A percentile compares a stretch with the other conserved stretches of the same genome.
Evolutionary conservation across 2,329 filamentous ascomycete genomes (phyloP).

Genomic region (Apiospora kogelbergensis): DNA sequence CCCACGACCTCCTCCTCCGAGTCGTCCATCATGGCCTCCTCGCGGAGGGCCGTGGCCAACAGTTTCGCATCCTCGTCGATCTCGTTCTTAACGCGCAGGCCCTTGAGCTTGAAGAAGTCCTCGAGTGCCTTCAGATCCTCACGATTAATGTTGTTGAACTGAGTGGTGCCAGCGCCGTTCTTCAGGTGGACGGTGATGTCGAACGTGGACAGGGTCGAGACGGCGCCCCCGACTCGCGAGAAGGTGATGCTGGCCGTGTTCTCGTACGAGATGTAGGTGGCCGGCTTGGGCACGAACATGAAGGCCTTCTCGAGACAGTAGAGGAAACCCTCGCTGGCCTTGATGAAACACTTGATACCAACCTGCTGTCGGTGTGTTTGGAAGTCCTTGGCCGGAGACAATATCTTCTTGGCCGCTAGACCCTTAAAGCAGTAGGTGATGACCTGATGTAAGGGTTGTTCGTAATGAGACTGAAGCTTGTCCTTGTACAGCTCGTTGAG

Average conservation of each 20-base stretch:
- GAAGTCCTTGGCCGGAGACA: slow-evolving; percentile 92
- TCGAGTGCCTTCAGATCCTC: slow-evolving; percentile 97
- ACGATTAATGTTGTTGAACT: slow-evolving; percentile 99
- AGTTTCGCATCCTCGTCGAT: slow-evolving; percentile 89
- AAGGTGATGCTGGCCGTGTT: slow-evolving; percentile 90
- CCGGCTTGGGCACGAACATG: slow-evolving; percentile 98
- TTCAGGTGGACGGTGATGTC: slow-evolving; percentile 95
- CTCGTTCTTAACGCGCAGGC: slow-evolving; percentile 95
- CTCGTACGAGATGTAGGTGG: slow-evolving; percentile 95
- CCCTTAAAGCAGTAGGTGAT: slow-evolving; percentile 95
- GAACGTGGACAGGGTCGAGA: slow-evolving; percentile 92
- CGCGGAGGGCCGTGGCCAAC: slow-evolving; percentile 78
- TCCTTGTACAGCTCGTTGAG: slow-evolving; percentile 84
- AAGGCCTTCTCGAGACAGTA: slow-evolving; percentile 98
- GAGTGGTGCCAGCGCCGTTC: slow-evolving; percentile 79
- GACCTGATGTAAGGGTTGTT: slow-evolving; percentile 89
- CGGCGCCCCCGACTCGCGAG: slow-evolving; percentile 89
- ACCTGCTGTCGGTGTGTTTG: slow-evolving; percentile 89
- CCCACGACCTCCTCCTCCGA: slow-evolving; percentile 81
- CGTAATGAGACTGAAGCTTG: slow-evolving; percentile 85
- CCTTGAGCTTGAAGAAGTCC: slow-evolving; percentile 95
- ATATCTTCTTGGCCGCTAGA: slow-evolving; percentile 91
- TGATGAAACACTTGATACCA: slow-evolving; percentile 99
- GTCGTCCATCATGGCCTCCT: slow-evolving; percentile 66
- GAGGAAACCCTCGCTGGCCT: slow-evolving; percentile 95